These are phyloP conservation scores for Hypoxylon sp. DNA, from an alignment of 2,329 filamentous ascomycete species.

Conservation along the genomic window DNA sequence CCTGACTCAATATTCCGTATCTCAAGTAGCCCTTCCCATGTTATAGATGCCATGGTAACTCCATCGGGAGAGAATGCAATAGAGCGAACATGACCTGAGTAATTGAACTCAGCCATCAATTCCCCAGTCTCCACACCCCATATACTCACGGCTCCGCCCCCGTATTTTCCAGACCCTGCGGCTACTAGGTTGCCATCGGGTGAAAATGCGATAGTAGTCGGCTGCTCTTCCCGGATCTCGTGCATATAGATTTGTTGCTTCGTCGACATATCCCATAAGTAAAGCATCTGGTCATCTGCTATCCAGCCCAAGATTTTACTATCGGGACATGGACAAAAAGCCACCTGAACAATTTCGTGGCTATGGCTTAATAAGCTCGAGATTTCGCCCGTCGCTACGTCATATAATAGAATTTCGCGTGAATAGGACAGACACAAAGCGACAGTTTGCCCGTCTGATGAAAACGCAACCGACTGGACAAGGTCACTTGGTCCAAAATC, in stretches of 20 bases:
- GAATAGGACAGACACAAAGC: not conserved
- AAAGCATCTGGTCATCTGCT: not conserved
- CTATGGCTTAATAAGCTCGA: too few relatives aligned
- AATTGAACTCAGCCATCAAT: not conserved
- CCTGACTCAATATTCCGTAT: slow-evolving; percentile 10
- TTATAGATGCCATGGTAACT: not conserved
- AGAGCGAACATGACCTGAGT: not conserved
- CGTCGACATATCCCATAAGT: slow-evolving; percentile 14
- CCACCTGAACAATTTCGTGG: too few relatives aligned
- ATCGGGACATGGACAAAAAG: slow-evolving; percentile 5
- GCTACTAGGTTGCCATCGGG: slow-evolving; percentile 8
- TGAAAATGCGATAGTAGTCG: not conserved
- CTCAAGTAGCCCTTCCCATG: not conserved
- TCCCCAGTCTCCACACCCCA: slow-evolving; percentile 6
- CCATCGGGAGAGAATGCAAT: slow-evolving; percentile 20
- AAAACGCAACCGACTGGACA: not conserved
- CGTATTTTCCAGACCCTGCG: not conserved
- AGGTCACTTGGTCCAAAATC: too few relatives aligned
- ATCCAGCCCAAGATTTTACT: slow-evolving; percentile 1
- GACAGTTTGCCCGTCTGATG: slow-evolving; percentile 10
- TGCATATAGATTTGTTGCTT: not conserved
- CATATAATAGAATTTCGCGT: slow-evolving; percentile 5
- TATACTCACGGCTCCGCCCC: not conserved
- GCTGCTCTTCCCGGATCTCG: not conserved
- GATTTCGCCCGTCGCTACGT: slow-evolving; percentile 6